These are phyloP conservation scores for Fusarium pseudonygamai DNA, from an alignment of 2,329 filamentous ascomycete species.

Conservation along the genomic window DNA sequence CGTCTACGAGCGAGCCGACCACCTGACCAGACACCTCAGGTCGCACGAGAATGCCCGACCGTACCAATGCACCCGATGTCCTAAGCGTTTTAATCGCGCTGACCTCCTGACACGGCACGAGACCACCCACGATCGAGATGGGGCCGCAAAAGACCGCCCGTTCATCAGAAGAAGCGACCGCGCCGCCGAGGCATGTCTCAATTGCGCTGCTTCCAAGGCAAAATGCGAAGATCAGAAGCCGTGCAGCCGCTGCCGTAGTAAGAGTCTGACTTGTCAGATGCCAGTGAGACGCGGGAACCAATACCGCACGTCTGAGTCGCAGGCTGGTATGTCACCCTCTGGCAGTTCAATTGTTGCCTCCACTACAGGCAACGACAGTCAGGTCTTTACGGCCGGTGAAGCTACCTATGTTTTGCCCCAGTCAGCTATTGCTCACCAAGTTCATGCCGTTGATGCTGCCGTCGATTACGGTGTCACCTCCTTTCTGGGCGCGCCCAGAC, in stretches of 20 bases:
- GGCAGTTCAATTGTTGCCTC: slow-evolving; percentile 37
- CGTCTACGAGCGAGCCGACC: slow-evolving; percentile 42
- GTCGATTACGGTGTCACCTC: slow-evolving; percentile 29
- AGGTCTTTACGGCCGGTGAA: slow-evolving; percentile 28
- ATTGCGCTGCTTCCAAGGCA: slow-evolving; percentile 42
- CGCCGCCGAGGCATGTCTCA: slow-evolving; percentile 41
- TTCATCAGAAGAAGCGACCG: slow-evolving; percentile 41
- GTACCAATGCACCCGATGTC: slow-evolving; percentile 42
- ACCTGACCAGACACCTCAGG: slow-evolving; percentile 41
- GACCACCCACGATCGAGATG: slow-evolving; percentile 43
- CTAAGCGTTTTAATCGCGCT: slow-evolving; percentile 42
- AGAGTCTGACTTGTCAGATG: slow-evolving; percentile 41
- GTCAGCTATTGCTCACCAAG: slow-evolving; percentile 19
- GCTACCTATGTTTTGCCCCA: slow-evolving; percentile 25
- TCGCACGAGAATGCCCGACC: slow-evolving; percentile 43
- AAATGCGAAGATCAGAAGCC: slow-evolving; percentile 43
- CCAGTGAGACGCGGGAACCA: slow-evolving; percentile 38
- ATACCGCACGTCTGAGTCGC: slow-evolving; percentile 40
- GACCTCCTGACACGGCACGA: slow-evolving; percentile 42
- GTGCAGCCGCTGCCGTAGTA: slow-evolving; percentile 41
- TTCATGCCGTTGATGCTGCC: slow-evolving; percentile 18
- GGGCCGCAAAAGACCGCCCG: slow-evolving; percentile 38
- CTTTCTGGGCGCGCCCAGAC: slow-evolving; percentile 22
- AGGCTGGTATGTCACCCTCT: slow-evolving; percentile 37
- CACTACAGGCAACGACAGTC: slow-evolving; percentile 28